These are phyloP conservation scores for Colletotrichum nymphaeae DNA, from an alignment of 2,329 filamentous ascomycete species.

Conservation along the genomic window DNA sequence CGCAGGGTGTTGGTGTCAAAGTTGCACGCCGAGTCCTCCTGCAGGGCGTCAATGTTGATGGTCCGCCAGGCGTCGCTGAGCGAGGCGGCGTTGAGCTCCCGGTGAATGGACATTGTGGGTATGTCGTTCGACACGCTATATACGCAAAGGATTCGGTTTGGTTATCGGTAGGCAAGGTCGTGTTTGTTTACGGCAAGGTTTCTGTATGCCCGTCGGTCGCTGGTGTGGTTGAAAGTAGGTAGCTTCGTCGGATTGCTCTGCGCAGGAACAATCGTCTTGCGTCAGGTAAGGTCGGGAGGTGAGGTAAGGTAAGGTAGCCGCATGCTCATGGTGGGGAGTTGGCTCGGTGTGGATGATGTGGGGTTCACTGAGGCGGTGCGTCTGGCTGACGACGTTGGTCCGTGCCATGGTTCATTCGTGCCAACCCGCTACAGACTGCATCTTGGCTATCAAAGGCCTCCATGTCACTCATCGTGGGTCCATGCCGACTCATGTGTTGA, in stretches of 20 bases:
- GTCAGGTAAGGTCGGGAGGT: conserved; percentile 25
- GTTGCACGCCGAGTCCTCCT: conserved; percentile 90
- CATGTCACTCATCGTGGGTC: background rate
- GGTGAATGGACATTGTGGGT: conserved; percentile 71
- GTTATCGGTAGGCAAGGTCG: background rate
- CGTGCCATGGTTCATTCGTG: conserved; percentile 11
- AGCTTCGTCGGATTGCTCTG: conserved; percentile 10
- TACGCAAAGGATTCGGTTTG: background rate
- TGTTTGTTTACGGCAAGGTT: background rate
- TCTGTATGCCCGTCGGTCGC: background rate
- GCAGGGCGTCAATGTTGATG: conserved; percentile 92
- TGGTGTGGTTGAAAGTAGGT: background rate
- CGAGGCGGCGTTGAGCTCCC: conserved; percentile 70
- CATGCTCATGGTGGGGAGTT: conserved; percentile 32
- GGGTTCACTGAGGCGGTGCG: conserved; percentile 34
- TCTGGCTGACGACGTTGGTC: conserved; percentile 10
- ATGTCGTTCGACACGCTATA: background rate
- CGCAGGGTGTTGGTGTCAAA: conserved; percentile 89
- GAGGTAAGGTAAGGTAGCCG: conserved; percentile 34
- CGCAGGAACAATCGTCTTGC: conserved; percentile 4
- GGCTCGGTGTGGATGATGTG: conserved; percentile 31
- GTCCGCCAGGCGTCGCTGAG: conserved; percentile 80
- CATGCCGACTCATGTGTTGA: background rate
- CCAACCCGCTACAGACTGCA: conserved; percentile 11
- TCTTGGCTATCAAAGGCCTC: background rate